A percentile compares a stretch with the other conserved stretches of the same genome.
These are phyloP conservation scores for Suillus placidus DNA, from an alignment of 768 basidiomycete species.

Conservation along the genomic window DNA sequence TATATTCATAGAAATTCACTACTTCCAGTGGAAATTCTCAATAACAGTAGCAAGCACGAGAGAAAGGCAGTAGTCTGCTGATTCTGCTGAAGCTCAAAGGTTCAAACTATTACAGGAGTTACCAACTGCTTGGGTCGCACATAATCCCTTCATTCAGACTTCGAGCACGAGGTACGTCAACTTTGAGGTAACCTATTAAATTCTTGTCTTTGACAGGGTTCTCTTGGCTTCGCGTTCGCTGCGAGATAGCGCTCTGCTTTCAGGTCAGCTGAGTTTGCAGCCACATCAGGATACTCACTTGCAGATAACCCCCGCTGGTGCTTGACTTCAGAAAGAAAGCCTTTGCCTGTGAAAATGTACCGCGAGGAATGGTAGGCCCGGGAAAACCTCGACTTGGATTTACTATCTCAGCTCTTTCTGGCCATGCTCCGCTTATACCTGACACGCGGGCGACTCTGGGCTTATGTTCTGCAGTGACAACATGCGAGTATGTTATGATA, in stretches of 20 bases:
- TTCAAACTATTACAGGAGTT: background rate
- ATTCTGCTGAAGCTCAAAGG: background rate
- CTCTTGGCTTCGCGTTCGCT: slow-evolving; percentile 4
- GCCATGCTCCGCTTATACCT: slow-evolving; percentile 1
- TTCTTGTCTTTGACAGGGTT: slow-evolving; percentile 1
- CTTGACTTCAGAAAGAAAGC: slow-evolving; percentile 6
- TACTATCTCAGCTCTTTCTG: slow-evolving; percentile 2
- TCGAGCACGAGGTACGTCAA: slow-evolving; percentile 7
- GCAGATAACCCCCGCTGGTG: background rate
- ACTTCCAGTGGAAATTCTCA: background rate
- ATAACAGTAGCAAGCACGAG: background rate
- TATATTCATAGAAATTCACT: background rate
- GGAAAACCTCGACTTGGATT: background rate
- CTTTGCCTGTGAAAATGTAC: slow-evolving; percentile 12
- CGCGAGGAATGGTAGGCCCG: background rate
- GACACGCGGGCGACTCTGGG: slow-evolving; percentile 6
- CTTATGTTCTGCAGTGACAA: slow-evolving; percentile 11
- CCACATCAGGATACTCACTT: background rate
- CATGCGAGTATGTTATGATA: background rate
- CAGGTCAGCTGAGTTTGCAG: background rate
- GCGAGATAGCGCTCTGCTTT: background rate
- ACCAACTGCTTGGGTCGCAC: background rate
- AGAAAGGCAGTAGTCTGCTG: background rate
- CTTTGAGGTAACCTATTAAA: slow-evolving; percentile 2
- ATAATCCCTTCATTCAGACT: background rate